These are phyloP conservation scores for Fusarium lyarnte DNA, from an alignment of 2,329 filamentous ascomycete species.

Conservation along the genomic window DNA sequence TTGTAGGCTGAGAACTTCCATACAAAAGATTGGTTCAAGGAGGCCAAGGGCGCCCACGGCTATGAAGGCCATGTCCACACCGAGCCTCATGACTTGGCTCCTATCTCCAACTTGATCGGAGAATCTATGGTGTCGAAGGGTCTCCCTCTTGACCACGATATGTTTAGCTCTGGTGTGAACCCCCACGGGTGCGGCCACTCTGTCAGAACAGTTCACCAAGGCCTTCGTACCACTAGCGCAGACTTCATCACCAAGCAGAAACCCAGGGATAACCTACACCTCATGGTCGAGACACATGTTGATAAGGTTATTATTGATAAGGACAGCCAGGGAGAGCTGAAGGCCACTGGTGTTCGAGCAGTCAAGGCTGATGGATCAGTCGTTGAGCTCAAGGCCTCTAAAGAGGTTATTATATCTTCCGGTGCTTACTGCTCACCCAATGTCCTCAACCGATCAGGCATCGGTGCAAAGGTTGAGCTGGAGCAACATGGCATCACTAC, in stretches of 20 bases:
- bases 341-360: constrained; percentile 55
- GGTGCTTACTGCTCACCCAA: constrained; percentile 63
- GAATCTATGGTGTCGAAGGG: constrained; percentile 65
- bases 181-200: constrained; percentile 66
- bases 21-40: constrained; percentile 65
- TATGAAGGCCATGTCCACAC: constrained; percentile 62
- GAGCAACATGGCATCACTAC: constrained; percentile 54
- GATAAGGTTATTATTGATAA: constrained; percentile 61
- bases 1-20: constrained; percentile 65
- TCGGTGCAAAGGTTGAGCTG: constrained; percentile 57
- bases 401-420: constrained; percentile 53
- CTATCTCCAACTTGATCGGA: constrained; percentile 64
- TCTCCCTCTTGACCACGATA: constrained; percentile 64
- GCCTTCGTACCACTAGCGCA: constrained; percentile 61
- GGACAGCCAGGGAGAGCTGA: constrained; percentile 46
- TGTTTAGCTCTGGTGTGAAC: constrained; percentile 63
- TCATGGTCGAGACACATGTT: constrained; percentile 59
- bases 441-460: constrained; percentile 62
- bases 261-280: constrained; percentile 55
- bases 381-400: constrained; percentile 52
- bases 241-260: constrained; percentile 59
- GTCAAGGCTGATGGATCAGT: constrained; percentile 54
- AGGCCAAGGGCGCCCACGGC: constrained; percentile 58
- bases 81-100: constrained; percentile 67
- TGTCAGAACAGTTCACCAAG: constrained; percentile 61